Evolutionary conservation across 208 protist species (phyloP).

Genomic region (Angomonas deanei): DNA sequence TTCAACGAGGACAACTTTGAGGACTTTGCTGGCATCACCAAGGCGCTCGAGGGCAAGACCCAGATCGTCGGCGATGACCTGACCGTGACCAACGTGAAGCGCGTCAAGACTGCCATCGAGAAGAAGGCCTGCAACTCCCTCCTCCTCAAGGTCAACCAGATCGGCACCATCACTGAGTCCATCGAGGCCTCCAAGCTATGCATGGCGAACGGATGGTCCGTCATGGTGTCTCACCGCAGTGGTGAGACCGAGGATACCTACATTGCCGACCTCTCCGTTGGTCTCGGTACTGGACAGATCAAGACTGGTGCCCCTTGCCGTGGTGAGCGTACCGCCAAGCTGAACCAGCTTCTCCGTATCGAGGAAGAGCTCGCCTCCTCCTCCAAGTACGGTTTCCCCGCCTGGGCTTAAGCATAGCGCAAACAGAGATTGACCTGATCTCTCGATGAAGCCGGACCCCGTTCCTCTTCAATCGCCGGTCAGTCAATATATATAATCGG

Average conservation of each 20-base stretch:
- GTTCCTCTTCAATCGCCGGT: conserved; percentile 8
- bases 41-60: conserved; percentile 49
- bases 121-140: conserved; percentile 95
- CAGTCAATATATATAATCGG: no score
- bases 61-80: conserved; percentile 99
- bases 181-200: conserved; percentile 94
- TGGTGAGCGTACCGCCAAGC: conserved; percentile 97
- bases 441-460: conserved; percentile 11
- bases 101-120: conserved; percentile 91
- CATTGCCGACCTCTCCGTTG: conserved; percentile 98
- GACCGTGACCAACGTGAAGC: conserved; percentile 96
- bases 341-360: conserved; percentile 99
- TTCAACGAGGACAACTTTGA: conserved; percentile 99
- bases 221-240: conserved; percentile 95
- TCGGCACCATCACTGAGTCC: conserved; percentile 96
- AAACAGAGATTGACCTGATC: not conserved
- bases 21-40: conserved; percentile 83
- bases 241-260: conserved; percentile 99
- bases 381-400: conserved; percentile 75
- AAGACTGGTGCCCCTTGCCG: conserved; percentile 99
- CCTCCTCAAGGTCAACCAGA: conserved; percentile 99
- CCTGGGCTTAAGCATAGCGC: conserved; percentile 49
- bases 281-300: conserved; percentile 95
- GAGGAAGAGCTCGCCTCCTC: conserved; percentile 91
- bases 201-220: conserved; percentile 66